Evolutionary conservation across 73 alveolate genomes (phyloP).

Genomic region (Blepharisma japonicum): DNA sequence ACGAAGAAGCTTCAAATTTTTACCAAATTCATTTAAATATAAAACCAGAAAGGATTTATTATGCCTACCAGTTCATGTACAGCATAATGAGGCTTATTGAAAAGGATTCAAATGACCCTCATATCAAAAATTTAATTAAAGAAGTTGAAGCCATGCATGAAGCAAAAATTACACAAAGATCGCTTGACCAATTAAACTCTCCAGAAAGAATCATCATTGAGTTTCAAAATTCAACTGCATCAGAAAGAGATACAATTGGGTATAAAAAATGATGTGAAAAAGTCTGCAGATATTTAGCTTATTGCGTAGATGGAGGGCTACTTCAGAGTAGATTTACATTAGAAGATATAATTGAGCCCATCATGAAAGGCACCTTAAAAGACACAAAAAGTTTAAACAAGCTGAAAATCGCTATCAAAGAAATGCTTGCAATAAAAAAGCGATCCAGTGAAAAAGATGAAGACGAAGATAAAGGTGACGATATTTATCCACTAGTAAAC

Average conservation of each 20-base stretch:
- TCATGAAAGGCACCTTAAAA: constrained; percentile 28
- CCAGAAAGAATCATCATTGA: constrained; percentile 33
- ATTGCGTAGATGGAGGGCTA: constrained; percentile 60
- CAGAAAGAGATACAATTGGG: constrained; percentile 40
- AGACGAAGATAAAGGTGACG: constrained; percentile 28
- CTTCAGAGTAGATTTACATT: constrained; percentile 47
- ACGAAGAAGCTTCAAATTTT: constrained; percentile 55
- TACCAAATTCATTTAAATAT: constrained; percentile 38
- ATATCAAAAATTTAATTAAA: constrained; percentile 28
- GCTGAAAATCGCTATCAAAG: constrained; percentile 33
- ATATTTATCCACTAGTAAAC: constrained; percentile 28
- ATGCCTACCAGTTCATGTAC: constrained; percentile 42
- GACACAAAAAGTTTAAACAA: constrained; percentile 33
- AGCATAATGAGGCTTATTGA: constrained; percentile 36
- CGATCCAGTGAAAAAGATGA: not conserved
- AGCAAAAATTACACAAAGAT: constrained; percentile 32
- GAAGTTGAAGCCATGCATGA: constrained; percentile 27
- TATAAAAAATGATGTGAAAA: constrained; percentile 36
- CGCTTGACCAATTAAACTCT: not conserved
- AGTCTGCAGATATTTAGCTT: constrained; percentile 39
- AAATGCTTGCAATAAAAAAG: constrained; percentile 36
- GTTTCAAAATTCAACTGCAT: constrained; percentile 33
- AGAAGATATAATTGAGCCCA: constrained; percentile 22
- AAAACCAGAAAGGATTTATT: constrained; percentile 36
- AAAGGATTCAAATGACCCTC: constrained; percentile 27